These are phyloP conservation scores for Blastobotrys parvus DNA, from an alignment of 805 yeast species.

Conservation along the genomic window DNA sequence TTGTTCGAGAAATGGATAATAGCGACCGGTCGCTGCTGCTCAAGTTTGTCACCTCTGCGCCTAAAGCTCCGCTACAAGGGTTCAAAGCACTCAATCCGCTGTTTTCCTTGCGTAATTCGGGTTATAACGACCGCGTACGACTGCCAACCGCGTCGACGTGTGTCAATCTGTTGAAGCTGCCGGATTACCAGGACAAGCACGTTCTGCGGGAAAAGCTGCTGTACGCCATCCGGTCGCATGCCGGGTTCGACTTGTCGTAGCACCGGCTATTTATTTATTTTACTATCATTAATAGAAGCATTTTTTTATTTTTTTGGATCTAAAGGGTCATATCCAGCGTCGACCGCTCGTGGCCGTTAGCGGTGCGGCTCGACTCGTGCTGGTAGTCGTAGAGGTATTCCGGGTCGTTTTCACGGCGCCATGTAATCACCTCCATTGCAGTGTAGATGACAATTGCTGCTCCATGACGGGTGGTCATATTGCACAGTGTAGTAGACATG, in stretches of 20 bases:
- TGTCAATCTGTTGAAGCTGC: slow-evolving; percentile 76
- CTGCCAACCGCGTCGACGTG: slow-evolving; percentile 94
- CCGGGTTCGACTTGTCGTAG: slow-evolving; percentile 78
- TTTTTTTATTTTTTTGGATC: too few relatives aligned
- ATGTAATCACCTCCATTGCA: neutral
- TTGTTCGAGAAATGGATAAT: slow-evolving; percentile 56
- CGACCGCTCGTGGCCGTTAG: neutral
- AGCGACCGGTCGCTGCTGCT: slow-evolving; percentile 59
- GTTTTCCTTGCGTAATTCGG: slow-evolving; percentile 56
- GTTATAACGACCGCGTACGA: too few relatives aligned
- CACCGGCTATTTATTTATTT: neutral
- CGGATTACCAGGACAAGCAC: slow-evolving; percentile 63
- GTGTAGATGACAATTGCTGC: slow-evolving; percentile 4
- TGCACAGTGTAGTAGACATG: slow-evolving; percentile 5
- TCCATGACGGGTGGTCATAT: slow-evolving; percentile 6
- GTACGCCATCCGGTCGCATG: slow-evolving; percentile 71
- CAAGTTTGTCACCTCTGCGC: slow-evolving; percentile 86
- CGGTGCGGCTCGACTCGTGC: neutral
- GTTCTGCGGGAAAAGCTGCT: slow-evolving; percentile 54
- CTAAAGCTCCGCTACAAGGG: slow-evolving; percentile 86
- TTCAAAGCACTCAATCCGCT: slow-evolving; percentile 64
- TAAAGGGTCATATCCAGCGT: too few relatives aligned
- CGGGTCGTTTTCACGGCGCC: neutral
- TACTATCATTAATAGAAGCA: too few relatives aligned
- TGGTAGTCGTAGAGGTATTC: neutral